Conservation (phyloP, 768 basidiomycete genomes). For the Tylopilus balloui region DNA sequence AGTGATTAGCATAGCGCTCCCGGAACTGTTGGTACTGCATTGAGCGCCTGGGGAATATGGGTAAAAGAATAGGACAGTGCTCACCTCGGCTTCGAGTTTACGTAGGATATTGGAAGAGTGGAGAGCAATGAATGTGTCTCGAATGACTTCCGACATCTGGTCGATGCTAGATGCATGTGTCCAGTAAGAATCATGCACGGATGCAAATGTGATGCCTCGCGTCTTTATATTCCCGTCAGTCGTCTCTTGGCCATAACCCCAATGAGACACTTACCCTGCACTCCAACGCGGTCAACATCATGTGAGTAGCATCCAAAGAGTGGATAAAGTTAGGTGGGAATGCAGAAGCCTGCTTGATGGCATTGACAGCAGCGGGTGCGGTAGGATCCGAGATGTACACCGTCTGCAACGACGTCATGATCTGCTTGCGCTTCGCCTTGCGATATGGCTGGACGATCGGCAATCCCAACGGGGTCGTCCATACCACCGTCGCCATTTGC, state of each 20-base stretch:
- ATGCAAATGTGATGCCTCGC: constrained; percentile 78
- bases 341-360: constrained; percentile 86
- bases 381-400: constrained; percentile 90
- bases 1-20: constrained; percentile 71
- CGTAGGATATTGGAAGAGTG: constrained; percentile 84
- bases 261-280: constrained; percentile 56
- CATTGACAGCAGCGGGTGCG: constrained; percentile 70
- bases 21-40: constrained; percentile 48
- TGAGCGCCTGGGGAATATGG: background rate
- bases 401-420: constrained; percentile 79
- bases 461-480: constrained; percentile 94
- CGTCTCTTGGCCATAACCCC: background rate
- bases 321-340: constrained; percentile 99
- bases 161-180: constrained; percentile 88
- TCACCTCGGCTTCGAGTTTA: constrained; percentile 69
- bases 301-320: constrained; percentile 95
- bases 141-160: constrained; percentile 82
- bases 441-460: constrained; percentile 97
- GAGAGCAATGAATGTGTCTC: constrained; percentile 89
- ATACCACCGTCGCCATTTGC: constrained; percentile 93
- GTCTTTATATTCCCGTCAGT: constrained; percentile 41
- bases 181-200: constrained; percentile 99
- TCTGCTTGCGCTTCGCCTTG: constrained; percentile 74
- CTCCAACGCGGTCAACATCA: constrained; percentile 93
- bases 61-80: constrained; percentile 10